Evolutionary conservation across 2,329 filamentous ascomycete species (phyloP).

Genomic region (Lojkania enalia): DNA sequence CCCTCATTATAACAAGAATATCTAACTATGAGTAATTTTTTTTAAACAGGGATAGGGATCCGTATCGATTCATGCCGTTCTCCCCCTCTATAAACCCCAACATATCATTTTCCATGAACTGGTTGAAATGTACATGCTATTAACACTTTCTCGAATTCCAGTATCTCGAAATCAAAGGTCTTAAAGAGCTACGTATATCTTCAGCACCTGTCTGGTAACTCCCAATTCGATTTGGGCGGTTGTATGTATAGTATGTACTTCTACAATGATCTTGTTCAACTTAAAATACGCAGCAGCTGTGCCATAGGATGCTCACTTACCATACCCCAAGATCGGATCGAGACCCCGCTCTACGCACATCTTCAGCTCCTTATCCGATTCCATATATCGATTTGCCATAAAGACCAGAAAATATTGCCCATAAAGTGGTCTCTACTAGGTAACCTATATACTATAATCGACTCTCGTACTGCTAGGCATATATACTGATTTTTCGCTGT

Average conservation of each 20-base stretch:
- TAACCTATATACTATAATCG: constrained; percentile 10
- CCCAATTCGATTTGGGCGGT: neutral
- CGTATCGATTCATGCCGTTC: too few relatives aligned
- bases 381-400: constrained; percentile 53
- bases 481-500: constrained; percentile 14
- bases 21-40: too few relatives aligned
- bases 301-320: constrained; percentile 22
- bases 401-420: constrained; percentile 44
- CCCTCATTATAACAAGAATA: too few relatives aligned
- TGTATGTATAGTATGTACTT: constrained; percentile 16
- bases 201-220: neutral
- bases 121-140: constrained; percentile 12
- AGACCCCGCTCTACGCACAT: constrained; percentile 22
- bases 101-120: constrained; percentile 17
- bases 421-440: constrained; percentile 9
- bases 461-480: constrained; percentile 18
- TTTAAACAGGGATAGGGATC: too few relatives aligned
- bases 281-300: constrained; percentile 22
- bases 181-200: constrained; percentile 9
- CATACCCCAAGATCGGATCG: constrained; percentile 25
- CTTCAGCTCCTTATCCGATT: constrained; percentile 45
- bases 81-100: constrained; percentile 15
- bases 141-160: constrained; percentile 14
- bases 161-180: constrained; percentile 15
- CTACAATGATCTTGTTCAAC: constrained; percentile 36